Evolutionary conservation across 2,329 filamentous ascomycete species (phyloP).

Genomic region (Verruconis gallopava): DNA sequence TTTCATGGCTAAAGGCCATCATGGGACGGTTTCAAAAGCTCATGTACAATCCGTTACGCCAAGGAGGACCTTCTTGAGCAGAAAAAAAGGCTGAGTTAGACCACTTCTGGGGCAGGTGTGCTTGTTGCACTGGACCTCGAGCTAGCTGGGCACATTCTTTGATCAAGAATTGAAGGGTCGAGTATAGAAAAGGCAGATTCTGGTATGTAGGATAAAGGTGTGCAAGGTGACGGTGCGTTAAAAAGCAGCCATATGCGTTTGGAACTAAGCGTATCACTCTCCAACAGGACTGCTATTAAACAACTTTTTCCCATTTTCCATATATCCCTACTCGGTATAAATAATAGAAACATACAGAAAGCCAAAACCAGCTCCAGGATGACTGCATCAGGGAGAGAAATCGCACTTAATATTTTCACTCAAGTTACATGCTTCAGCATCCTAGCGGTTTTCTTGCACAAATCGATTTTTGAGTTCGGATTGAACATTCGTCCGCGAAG

Average conservation of each 20-base stretch:
- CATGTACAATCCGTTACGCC: neutral
- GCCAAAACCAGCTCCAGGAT: constrained; percentile 27
- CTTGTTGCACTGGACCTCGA: constrained; percentile 31
- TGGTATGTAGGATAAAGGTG: constrained; percentile 31
- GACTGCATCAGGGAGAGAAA: constrained; percentile 29
- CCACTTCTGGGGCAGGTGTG: constrained; percentile 27
- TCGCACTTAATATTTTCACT: constrained; percentile 29
- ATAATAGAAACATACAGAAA: no score
- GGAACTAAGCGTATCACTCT: constrained; percentile 35
- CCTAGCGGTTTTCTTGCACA: constrained; percentile 18
- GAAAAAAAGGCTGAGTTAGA: constrained; percentile 28
- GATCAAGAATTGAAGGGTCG: constrained; percentile 30
- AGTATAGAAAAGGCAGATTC: constrained; percentile 31
- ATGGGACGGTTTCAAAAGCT: constrained; percentile 3
- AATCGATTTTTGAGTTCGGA: constrained; percentile 31
- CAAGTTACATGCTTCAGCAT: constrained; percentile 27
- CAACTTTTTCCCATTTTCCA: constrained; percentile 28
- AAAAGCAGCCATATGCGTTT: constrained; percentile 31
- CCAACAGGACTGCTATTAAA: constrained; percentile 35
- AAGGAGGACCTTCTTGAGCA: constrained; percentile 24
- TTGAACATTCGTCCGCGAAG: constrained; percentile 31
- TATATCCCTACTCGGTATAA: constrained; percentile 32
- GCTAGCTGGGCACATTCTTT: constrained; percentile 28
- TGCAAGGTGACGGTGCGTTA: no score
- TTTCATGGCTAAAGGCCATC: neutral